Evolutionary conservation across 1,139 yeast species (phyloP).

Genomic region (Zygotorulaspora mrakii): DNA sequence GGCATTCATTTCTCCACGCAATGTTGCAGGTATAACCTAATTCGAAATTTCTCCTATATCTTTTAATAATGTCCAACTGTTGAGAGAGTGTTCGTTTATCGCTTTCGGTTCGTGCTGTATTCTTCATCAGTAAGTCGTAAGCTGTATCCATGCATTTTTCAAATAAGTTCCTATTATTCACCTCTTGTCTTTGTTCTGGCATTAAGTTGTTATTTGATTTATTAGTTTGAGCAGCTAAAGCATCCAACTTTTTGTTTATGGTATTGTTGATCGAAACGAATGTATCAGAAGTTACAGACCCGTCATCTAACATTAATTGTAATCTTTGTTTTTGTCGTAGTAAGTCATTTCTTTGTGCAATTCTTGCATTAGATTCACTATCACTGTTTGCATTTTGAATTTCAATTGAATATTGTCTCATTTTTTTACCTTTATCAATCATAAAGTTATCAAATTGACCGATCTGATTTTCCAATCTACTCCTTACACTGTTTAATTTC

Average conservation of each 20-base stretch:
- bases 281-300: slow-evolving; percentile 15
- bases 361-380: slow-evolving; percentile 9
- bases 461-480: slow-evolving; percentile 12
- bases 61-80: slow-evolving; percentile 20
- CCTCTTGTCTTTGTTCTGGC: slow-evolving; percentile 1
- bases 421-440: slow-evolving; percentile 17
- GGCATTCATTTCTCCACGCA: slow-evolving; percentile 15
- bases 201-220: not conserved
- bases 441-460: slow-evolving; percentile 16
- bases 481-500: slow-evolving; percentile 20
- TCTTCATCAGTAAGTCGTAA: slow-evolving; percentile 20
- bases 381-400: slow-evolving; percentile 18
- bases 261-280: slow-evolving; percentile 13
- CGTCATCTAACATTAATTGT: slow-evolving; percentile 18
- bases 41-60: slow-evolving; percentile 23
- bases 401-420: slow-evolving; percentile 20
- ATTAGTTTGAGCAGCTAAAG: slow-evolving; percentile 10
- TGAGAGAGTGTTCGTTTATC: slow-evolving; percentile 21
- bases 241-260: slow-evolving; percentile 19
- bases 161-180: slow-evolving; percentile 17
- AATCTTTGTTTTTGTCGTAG: slow-evolving; percentile 19
- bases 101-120: slow-evolving; percentile 23
- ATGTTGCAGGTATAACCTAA: slow-evolving; percentile 16
- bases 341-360: slow-evolving; percentile 21
- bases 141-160: slow-evolving; percentile 28